Evolutionary conservation across 371 early-diverging fungal genomes (phyloP).

Genomic region (Smittium culicis): DNA sequence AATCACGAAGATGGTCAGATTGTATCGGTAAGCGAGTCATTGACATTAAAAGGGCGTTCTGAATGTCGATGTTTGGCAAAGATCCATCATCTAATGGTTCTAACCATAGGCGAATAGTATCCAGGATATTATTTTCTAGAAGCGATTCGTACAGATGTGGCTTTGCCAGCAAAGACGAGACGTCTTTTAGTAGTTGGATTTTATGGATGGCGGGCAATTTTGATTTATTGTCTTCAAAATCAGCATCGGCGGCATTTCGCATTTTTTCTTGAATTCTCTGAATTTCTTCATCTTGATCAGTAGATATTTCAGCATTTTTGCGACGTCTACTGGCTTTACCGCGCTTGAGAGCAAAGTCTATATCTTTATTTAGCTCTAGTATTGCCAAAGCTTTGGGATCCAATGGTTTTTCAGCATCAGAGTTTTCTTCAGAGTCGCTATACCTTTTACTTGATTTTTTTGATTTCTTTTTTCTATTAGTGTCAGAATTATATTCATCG

Average conservation of each 20-base stretch:
- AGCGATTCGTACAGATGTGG: conserved; percentile 50
- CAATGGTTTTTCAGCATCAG: conserved; percentile 16
- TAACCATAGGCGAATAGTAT: conserved; percentile 81
- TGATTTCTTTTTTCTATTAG: conserved; percentile 5
- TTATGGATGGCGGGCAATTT: conserved; percentile 68
- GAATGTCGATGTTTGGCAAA: conserved; percentile 86
- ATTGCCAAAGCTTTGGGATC: conserved; percentile 32
- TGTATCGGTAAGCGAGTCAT: conserved; percentile 65
- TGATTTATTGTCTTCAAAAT: conserved; percentile 57
- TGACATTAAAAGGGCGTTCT: conserved; percentile 61
- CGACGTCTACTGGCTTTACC: conserved; percentile 45
- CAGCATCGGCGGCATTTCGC: conserved; percentile 64
- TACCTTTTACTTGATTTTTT: conserved; percentile 1
- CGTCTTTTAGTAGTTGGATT: conserved; percentile 60
- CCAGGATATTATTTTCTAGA: conserved; percentile 77
- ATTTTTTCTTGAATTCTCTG: conserved; percentile 55
- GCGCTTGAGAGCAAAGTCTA: conserved; percentile 43
- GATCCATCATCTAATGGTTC: conserved; percentile 93
- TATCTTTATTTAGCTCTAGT: conserved; percentile 42
- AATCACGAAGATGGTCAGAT: conserved; percentile 76
- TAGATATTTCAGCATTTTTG: conserved; percentile 48
- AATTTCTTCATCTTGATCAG: conserved; percentile 47
- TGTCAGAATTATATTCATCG: not conserved
- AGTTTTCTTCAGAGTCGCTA: conserved; percentile 9
- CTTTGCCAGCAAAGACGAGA: conserved; percentile 54